phyloP scores from a whole-genome alignment of 1,284 basidiomycete species.

The Lentinula novae-zelandiae region DNA sequence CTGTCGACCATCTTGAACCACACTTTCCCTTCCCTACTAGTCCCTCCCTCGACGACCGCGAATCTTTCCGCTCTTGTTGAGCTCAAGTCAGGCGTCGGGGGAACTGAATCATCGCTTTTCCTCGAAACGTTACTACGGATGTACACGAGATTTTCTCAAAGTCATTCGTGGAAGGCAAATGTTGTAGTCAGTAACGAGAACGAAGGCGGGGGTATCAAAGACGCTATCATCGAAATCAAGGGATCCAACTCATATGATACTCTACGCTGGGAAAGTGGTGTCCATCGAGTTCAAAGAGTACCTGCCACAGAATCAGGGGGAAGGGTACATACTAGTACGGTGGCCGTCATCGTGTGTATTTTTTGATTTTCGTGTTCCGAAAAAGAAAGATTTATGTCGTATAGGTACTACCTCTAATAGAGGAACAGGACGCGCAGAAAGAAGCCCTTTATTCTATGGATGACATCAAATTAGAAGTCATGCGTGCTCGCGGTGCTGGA shows the following conservation, averaged over 20 bases:
- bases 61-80: conserved; percentile 82
- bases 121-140: conserved; percentile 77
- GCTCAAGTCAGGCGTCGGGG: conserved; percentile 91
- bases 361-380: neutral
- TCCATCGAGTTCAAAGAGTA: conserved; percentile 94
- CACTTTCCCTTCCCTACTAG: conserved; percentile 67
- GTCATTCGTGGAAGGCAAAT: conserved; percentile 47
- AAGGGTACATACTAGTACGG: conserved; percentile 90
- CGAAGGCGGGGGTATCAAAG: conserved; percentile 70
- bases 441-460: conserved; percentile 75
- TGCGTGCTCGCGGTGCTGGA: conserved; percentile 93
- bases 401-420: conserved; percentile 77
- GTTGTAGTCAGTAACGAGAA: conserved; percentile 52
- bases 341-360: conserved; percentile 74
- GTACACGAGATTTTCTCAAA: conserved; percentile 73
- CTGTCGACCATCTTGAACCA: conserved; percentile 47
- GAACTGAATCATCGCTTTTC: conserved; percentile 86
- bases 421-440: conserved; percentile 48
- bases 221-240: conserved; percentile 82
- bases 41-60: conserved; percentile 65
- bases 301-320: conserved; percentile 88
- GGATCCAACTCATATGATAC: conserved; percentile 78
- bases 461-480: conserved; percentile 89
- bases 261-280: conserved; percentile 89
- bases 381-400: conserved; percentile 1